Conservation (phyloP, 2,329 filamentous ascomycete species). For the Xylaria sp. region DNA sequence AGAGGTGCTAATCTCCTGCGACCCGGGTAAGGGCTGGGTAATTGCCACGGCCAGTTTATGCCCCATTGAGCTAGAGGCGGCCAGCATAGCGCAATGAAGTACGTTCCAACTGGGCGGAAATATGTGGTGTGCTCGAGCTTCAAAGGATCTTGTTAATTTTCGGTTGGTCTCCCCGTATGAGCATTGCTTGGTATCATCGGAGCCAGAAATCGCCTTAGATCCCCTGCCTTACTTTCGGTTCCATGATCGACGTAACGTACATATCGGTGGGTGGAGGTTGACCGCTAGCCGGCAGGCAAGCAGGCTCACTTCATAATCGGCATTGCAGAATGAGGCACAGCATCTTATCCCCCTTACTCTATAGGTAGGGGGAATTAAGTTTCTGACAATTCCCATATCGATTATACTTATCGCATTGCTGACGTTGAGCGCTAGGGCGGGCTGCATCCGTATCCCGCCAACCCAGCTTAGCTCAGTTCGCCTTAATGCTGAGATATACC, state of each 20-base stretch:
- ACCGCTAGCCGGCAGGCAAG: slow-evolving; percentile 3
- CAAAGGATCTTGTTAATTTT: not conserved
- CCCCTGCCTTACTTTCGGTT: not conserved
- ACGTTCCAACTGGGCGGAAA: slow-evolving; percentile 1
- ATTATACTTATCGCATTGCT: not conserved
- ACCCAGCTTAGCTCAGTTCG: not conserved
- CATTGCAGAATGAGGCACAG: not conserved
- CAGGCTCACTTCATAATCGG: slow-evolving; percentile 1
- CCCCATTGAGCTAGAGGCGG: slow-evolving; percentile 6
- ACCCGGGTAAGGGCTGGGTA: too few species aligned
- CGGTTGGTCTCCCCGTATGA: not conserved
- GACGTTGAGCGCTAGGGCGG: not conserved
- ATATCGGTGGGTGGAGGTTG: slow-evolving; percentile 5
- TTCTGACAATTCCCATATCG: not conserved
- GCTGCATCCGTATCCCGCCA: not conserved
- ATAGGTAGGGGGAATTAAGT: not conserved
- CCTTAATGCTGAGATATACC: not conserved
- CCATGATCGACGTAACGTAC: slow-evolving; percentile 9
- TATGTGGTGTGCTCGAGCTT: slow-evolving; percentile 1
- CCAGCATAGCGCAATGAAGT: slow-evolving; percentile 1
- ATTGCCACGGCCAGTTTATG: too few species aligned
- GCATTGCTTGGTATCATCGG: not conserved
- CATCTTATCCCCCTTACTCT: not conserved
- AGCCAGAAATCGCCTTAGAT: not conserved
- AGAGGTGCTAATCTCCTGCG: slow-evolving; percentile 7